phyloP scores from a whole-genome alignment of 2,329 filamentous ascomycete genomes.

The Pyrenophora seminiperda region DNA sequence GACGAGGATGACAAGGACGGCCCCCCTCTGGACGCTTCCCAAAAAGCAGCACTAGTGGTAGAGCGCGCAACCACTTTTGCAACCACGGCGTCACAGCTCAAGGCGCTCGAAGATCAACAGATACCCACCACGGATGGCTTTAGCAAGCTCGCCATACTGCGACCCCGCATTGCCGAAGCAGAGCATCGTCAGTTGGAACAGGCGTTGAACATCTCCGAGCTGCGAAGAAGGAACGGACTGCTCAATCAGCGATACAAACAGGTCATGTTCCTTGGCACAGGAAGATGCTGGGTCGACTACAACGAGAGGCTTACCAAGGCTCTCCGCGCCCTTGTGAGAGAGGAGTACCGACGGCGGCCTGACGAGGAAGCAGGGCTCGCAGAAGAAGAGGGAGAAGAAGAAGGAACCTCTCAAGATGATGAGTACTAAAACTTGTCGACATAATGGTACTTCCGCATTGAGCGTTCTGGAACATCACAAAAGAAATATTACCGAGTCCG shows the following conservation, averaged over 20 bases:
- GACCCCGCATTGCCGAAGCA: slow-evolving; percentile 66
- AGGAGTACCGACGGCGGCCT: slow-evolving; percentile 62
- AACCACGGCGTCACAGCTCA: slow-evolving; percentile 51
- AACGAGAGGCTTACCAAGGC: slow-evolving; percentile 69
- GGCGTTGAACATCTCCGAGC: slow-evolving; percentile 64
- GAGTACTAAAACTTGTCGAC: slow-evolving; percentile 14
- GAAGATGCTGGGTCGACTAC: slow-evolving; percentile 71
- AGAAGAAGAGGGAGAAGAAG: slow-evolving; percentile 7
- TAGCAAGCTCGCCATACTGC: slow-evolving; percentile 62
- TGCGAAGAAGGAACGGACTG: slow-evolving; percentile 66
- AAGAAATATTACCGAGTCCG: background rate
- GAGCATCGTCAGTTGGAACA: slow-evolving; percentile 67
- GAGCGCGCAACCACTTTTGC: slow-evolving; percentile 52
- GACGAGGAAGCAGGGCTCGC: slow-evolving; percentile 23
- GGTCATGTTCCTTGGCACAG: slow-evolving; percentile 68
- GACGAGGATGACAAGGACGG: slow-evolving; percentile 21
- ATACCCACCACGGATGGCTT: slow-evolving; percentile 52
- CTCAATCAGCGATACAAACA: slow-evolving; percentile 70
- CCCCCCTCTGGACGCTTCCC: slow-evolving; percentile 26
- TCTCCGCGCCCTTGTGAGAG: slow-evolving; percentile 68
- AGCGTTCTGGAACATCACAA: background rate
- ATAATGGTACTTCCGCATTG: background rate
- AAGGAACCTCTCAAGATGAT: slow-evolving; percentile 10
- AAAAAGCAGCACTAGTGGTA: slow-evolving; percentile 49
- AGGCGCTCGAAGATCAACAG: slow-evolving; percentile 51